Conservation (phyloP, 176 grass and related monocot genomes). For the Poa annua region DNA sequence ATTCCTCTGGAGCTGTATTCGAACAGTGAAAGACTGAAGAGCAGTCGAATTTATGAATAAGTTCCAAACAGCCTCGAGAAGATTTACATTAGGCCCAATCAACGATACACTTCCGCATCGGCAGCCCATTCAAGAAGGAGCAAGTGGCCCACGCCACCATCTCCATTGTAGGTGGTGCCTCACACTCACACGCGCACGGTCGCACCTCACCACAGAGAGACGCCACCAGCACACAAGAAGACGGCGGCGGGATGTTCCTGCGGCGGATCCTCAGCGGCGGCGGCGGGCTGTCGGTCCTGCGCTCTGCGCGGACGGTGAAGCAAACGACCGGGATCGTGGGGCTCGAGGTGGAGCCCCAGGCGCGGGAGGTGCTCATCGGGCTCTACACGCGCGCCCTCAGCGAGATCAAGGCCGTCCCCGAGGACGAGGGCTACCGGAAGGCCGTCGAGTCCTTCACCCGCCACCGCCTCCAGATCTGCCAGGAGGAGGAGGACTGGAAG, state of each 20-base stretch:
- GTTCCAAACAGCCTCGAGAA: background rate
- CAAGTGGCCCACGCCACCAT: background rate
- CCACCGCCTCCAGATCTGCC: conserved; percentile 84
- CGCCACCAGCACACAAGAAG: conserved; percentile 4
- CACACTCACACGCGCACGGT: background rate
- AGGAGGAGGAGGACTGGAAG: conserved; percentile 82
- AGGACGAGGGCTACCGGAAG: conserved; percentile 94
- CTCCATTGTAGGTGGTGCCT: background rate
- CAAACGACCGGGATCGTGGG: conserved; percentile 91
- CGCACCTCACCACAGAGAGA: conserved; percentile 33
- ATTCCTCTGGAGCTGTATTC: no score
- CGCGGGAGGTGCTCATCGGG: conserved; percentile 75
- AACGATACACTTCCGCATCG: background rate
- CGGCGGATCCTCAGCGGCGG: conserved; percentile 79
- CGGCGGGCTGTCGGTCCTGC: conserved; percentile 37
- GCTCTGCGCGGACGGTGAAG: conserved; percentile 66
- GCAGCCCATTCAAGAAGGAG: background rate
- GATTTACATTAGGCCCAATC: background rate
- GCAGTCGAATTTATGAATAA: no score
- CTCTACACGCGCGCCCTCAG: conserved; percentile 82
- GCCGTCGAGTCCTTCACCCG: conserved; percentile 85
- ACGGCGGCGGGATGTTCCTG: conserved; percentile 66
- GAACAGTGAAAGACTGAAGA: no score
- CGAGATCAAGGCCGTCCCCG: conserved; percentile 79
- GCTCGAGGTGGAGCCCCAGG: conserved; percentile 83